Percentiles rank a stretch among this genome's conserved stretches.
Conservation (phyloP, 352 stramenopile species). For the Detonula confervacea region DNA sequence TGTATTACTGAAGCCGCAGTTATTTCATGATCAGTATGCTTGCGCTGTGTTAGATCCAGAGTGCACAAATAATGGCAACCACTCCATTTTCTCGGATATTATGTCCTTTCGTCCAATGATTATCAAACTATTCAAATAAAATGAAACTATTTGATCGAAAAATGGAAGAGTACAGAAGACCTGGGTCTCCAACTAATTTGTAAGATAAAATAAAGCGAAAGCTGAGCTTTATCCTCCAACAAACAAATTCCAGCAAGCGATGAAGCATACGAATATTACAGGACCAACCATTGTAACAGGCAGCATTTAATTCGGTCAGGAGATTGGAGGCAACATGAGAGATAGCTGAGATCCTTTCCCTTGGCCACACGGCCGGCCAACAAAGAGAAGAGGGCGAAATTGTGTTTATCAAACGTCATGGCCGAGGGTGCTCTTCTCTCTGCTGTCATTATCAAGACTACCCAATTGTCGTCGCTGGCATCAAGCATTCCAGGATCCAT, state of each 20-base stretch:
- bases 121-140: slow-evolving; percentile 9
- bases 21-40: slow-evolving; percentile 22
- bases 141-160: slow-evolving; percentile 20
- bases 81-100: not conserved
- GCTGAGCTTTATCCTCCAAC: slow-evolving; percentile 1
- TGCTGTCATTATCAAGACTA: no score
- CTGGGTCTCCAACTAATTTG: not conserved
- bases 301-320: slow-evolving; percentile 2
- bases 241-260: not conserved
- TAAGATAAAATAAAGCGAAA: slow-evolving; percentile 10
- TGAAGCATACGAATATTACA: slow-evolving; percentile 13
- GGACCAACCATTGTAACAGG: not conserved
- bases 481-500: no score
- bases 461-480: no score
- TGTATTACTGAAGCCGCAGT: not conserved
- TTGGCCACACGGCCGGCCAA: no score
- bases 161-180: slow-evolving; percentile 9
- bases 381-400: no score
- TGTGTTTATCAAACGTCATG: no score
- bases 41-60: slow-evolving; percentile 15
- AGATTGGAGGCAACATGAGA: slow-evolving; percentile 3
- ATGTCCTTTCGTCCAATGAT: slow-evolving; percentile 8
- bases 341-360: no score
- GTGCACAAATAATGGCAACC: not conserved
- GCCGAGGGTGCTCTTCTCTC: no score